These are phyloP conservation scores for Hsuehochloa calcarea DNA, from an alignment of 176 grass and related monocot genomes.

Conservation along the genomic window DNA sequence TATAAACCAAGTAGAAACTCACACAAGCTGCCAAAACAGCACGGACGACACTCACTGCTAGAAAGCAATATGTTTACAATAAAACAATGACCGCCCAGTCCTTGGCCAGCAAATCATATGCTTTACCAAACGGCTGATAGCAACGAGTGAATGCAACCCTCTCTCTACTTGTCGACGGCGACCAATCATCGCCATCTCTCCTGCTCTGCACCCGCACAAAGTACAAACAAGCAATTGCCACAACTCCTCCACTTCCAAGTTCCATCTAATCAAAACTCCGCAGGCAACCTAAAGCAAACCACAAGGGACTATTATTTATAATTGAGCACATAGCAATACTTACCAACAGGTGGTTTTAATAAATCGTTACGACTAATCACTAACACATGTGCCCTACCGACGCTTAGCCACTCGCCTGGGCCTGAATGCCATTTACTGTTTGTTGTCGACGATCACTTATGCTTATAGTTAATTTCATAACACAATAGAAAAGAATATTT, in stretches of 20 bases:
- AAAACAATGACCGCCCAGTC: slow-evolving; percentile 47
- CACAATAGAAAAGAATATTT: not conserved
- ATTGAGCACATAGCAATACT: not conserved
- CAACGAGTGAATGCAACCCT: not conserved
- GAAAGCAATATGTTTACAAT: not conserved
- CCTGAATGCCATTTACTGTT: not conserved
- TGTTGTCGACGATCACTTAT: not conserved
- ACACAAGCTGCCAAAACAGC: slow-evolving; percentile 14
- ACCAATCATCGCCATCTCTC: slow-evolving; percentile 23
- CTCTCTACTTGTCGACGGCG: slow-evolving; percentile 39
- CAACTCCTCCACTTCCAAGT: slow-evolving; percentile 25
- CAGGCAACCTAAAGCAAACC: not conserved
- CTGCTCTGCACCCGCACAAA: not conserved
- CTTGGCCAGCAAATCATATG: slow-evolving; percentile 35
- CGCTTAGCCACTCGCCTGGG: not conserved
- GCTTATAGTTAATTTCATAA: too few species aligned
- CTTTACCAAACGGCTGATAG: slow-evolving; percentile 33
- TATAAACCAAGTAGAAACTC: not conserved
- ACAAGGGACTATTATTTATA: not conserved
- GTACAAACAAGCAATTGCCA: not conserved
- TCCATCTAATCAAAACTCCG: slow-evolving; percentile 18
- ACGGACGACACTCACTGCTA: not conserved
- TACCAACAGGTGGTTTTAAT: not conserved
- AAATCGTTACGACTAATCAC: not conserved
- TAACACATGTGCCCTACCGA: not conserved